Conservation (phyloP, 208 protist genomes). For the Crithidia fasciculata region DNA sequence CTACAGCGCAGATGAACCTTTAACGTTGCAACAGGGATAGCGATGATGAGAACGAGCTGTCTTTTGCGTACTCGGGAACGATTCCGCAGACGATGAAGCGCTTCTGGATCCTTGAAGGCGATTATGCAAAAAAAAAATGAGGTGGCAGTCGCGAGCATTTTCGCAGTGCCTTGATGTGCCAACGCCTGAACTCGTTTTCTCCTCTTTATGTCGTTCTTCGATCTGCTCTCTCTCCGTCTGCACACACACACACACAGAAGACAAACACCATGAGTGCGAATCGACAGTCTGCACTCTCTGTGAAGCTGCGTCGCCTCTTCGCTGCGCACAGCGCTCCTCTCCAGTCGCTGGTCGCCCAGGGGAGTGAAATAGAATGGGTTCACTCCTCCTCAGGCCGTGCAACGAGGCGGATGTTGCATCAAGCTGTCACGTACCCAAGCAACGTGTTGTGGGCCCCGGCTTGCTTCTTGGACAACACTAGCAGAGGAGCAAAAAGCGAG, state of each 20-base stretch:
- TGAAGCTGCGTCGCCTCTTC: not conserved
- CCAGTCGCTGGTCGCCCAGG: not conserved
- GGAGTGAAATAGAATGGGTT: not conserved
- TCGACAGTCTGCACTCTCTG: not conserved
- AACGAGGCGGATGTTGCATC: not conserved
- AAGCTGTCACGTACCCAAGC: not conserved
- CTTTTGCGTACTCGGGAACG: too few species aligned
- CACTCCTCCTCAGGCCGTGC: not conserved
- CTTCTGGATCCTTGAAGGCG: too few species aligned
- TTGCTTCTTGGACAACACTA: conserved; percentile 1
- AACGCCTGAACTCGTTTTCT: not conserved
- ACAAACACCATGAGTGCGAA: not conserved
- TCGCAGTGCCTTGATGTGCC: too few species aligned
- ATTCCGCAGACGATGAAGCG: too few species aligned
- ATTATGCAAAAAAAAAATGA: too few species aligned
- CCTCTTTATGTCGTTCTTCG: not conserved
- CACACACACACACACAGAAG: not conserved
- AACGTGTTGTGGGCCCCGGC: conserved; percentile 1
- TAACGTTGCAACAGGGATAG: too few species aligned
- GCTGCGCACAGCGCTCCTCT: not conserved
- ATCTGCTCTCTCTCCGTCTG: not conserved
- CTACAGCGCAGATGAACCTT: too few species aligned
- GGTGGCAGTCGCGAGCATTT: too few species aligned
- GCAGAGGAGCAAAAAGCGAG: not conserved
- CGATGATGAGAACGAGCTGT: too few species aligned